A percentile compares a stretch with the other conserved stretches of the same genome.
These are phyloP conservation scores for Fusarium anthophilum DNA, from an alignment of 2,329 filamentous ascomycete genomes.

Conservation along the genomic window DNA sequence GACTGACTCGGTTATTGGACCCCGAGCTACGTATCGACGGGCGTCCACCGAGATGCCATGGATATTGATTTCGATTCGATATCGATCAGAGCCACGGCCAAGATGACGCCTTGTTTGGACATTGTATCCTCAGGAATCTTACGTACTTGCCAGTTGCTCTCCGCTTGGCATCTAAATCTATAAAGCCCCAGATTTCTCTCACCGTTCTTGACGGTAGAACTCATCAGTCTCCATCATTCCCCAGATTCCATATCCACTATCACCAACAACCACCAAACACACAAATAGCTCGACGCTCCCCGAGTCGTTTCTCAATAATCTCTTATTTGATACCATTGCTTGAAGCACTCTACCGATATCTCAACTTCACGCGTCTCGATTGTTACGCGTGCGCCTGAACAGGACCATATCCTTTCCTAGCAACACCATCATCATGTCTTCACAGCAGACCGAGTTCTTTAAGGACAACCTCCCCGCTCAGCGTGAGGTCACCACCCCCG, in stretches of 20 bases:
- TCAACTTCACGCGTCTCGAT: conserved; percentile 1
- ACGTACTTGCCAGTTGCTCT: conserved; percentile 15
- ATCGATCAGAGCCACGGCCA: conserved; percentile 27
- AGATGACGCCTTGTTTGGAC: conserved; percentile 23
- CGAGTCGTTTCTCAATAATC: not conserved
- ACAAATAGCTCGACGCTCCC: conserved; percentile 19
- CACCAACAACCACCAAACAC: conserved; percentile 9
- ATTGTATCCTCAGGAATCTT: conserved; percentile 29
- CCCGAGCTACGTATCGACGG: conserved; percentile 34
- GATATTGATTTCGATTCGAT: conserved; percentile 25
- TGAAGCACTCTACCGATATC: not conserved
- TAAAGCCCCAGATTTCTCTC: conserved; percentile 47
- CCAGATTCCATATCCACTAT: conserved; percentile 30
- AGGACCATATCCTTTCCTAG: conserved; percentile 24
- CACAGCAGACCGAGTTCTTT: conserved; percentile 36
- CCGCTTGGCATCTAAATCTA: conserved; percentile 38
- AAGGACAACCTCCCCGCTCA: conserved; percentile 40
- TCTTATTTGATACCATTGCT: not conserved
- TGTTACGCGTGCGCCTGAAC: conserved; percentile 33
- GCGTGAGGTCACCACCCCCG: conserved; percentile 42
- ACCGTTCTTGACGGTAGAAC: conserved; percentile 54
- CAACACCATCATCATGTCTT: conserved; percentile 19
- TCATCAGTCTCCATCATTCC: conserved; percentile 30
- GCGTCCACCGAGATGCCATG: conserved; percentile 24
- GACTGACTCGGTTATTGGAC: conserved; percentile 40